Percentiles rank a stretch among this genome's conserved stretches.
Conservation (phyloP, 805 yeast species). For the Starmera caribaea region DNA sequence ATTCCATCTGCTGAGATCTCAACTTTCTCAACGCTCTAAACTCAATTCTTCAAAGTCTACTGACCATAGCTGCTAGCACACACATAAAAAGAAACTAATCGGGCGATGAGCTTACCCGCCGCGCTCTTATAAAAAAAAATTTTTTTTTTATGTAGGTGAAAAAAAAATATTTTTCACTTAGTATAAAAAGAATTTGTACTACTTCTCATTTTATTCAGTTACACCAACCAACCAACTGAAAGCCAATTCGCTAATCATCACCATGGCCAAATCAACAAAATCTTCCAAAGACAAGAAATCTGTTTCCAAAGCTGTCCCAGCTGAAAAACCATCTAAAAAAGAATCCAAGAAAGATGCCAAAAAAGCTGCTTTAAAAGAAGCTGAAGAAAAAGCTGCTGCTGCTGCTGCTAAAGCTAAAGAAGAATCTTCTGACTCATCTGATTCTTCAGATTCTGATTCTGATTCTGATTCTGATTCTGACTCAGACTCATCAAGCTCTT, state of each 20-base stretch:
- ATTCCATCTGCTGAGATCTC: too few relatives aligned
- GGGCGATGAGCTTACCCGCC: conserved; percentile 1
- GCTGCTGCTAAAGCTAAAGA: conserved; percentile 18
- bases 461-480: conserved; percentile 19
- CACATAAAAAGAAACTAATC: not conserved
- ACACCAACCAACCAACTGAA: not conserved
- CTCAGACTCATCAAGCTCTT: conserved; percentile 8
- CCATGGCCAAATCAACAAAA: conserved; percentile 16
- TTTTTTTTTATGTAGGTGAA: not conserved
- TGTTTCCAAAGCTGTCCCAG: conserved; percentile 8
- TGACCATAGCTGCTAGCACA: too few relatives aligned
- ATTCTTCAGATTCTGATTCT: conserved; percentile 15
- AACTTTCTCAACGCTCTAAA: not conserved
- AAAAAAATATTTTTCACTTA: not conserved
- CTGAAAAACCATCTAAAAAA: conserved; percentile 18
- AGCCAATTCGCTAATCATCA: not conserved
- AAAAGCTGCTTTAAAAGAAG: conserved; percentile 18
- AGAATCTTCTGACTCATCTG: conserved; percentile 14
- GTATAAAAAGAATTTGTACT: not conserved
- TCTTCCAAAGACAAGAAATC: conserved; percentile 9
- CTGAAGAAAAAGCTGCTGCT: conserved; percentile 16
- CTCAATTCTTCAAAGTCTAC: not conserved
- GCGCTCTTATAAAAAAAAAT: not conserved
- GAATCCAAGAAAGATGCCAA: conserved; percentile 18
- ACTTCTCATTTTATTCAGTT: not conserved